Conservation (phyloP, 2,329 filamentous ascomycete species). For the Ophiostoma triangulosporum region DNA sequence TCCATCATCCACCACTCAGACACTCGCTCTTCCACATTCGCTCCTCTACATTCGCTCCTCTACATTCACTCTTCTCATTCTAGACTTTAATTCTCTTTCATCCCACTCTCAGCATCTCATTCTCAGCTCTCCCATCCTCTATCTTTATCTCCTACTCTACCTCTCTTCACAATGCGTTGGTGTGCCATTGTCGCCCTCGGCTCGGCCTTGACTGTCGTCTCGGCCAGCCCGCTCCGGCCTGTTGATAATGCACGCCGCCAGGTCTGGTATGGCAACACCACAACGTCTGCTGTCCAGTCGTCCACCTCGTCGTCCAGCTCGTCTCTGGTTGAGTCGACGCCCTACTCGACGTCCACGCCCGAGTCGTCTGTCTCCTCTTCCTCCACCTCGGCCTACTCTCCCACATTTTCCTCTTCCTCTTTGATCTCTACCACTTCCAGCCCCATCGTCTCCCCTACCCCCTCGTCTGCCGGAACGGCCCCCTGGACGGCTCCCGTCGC, state of each 20-base stretch:
- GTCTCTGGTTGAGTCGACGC: not conserved
- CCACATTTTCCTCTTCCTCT: not conserved
- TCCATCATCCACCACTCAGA: not conserved
- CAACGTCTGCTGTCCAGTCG: not conserved
- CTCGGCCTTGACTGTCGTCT: constrained; percentile 7
- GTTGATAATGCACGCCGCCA: not conserved
- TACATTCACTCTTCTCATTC: not conserved
- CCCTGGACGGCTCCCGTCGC: not conserved
- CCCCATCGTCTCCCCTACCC: not conserved
- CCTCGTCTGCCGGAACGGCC: not conserved
- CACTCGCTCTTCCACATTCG: not conserved
- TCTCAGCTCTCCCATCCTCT: too few relatives aligned
- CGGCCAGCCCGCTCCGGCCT: constrained; percentile 5
- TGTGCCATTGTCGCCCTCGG: constrained; percentile 9
- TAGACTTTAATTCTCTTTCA: not conserved
- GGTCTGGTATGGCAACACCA: not conserved
- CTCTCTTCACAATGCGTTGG: constrained; percentile 9
- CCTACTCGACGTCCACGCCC: not conserved
- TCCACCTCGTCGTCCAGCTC: not conserved
- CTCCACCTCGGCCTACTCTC: not conserved
- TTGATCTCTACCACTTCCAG: not conserved
- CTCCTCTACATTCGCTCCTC: too few relatives aligned
- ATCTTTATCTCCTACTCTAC: too few relatives aligned
- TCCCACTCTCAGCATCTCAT: not conserved
- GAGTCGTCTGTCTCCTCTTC: not conserved